phyloP scores from a whole-genome alignment of 169 alveolate genomes.

The Eimeria praecox region DNA sequence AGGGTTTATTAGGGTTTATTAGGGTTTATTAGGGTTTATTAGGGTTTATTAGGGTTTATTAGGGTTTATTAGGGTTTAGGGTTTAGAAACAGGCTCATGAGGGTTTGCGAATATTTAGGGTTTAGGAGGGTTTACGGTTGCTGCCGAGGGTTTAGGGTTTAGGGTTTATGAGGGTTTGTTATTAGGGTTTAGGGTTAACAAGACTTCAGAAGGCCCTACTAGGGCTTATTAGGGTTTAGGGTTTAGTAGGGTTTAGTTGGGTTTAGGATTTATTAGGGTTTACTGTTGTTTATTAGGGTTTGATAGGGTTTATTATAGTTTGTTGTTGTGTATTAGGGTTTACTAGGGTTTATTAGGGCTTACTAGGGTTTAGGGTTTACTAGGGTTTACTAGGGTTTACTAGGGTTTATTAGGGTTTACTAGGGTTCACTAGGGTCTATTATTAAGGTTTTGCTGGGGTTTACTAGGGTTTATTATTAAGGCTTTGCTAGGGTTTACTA shows the following conservation, averaged over 20 bases:
- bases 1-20: not conserved
- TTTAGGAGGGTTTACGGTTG: not conserved
- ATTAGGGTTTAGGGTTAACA: not conserved
- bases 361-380: not conserved
- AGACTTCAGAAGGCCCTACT: too few relatives aligned
- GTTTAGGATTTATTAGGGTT: not conserved
- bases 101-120: slow-evolving; percentile 13
- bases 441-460: too few relatives aligned
- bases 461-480: not conserved
- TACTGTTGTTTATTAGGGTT: not conserved
- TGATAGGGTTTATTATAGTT: not conserved
- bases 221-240: slow-evolving; percentile 2
- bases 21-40: slow-evolving; percentile 50
- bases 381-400: not conserved
- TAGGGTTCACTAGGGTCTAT: too few relatives aligned
- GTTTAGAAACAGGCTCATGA: not conserved
- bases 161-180: not conserved
- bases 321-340: not conserved
- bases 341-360: not conserved
- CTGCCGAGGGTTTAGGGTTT: slow-evolving; percentile 4
- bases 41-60: not conserved
- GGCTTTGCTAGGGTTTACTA: not conserved
- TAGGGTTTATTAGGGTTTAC: not conserved
- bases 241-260: not conserved
- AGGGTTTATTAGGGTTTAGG: slow-evolving; percentile 12